phyloP scores from a whole-genome alignment of 116 monocot genomes.

The Posidonia oceanica region DNA sequence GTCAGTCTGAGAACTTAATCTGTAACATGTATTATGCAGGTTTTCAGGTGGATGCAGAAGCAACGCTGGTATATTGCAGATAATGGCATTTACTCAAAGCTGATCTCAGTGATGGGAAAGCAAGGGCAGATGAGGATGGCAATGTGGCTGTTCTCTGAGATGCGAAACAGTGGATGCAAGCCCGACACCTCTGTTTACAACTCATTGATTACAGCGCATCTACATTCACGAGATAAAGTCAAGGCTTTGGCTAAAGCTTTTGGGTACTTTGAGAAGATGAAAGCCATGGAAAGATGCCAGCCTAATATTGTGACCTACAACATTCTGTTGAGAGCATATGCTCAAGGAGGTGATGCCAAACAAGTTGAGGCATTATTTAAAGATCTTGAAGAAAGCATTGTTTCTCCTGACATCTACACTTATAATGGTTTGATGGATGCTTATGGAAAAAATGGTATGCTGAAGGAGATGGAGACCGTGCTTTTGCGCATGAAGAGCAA shows the following conservation, averaged over 20 bases:
- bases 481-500: slow-evolving; percentile 71
- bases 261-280: slow-evolving; percentile 90
- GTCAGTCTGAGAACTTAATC: background rate
- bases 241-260: slow-evolving; percentile 78
- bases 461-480: slow-evolving; percentile 76
- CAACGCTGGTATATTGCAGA: slow-evolving; percentile 94
- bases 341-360: slow-evolving; percentile 59
- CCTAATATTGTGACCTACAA: slow-evolving; percentile 89
- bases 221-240: slow-evolving; percentile 65
- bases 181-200: slow-evolving; percentile 97
- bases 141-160: slow-evolving; percentile 99
- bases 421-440: slow-evolving; percentile 95
- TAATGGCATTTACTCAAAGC: slow-evolving; percentile 88
- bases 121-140: slow-evolving; percentile 95
- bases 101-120: slow-evolving; percentile 95
- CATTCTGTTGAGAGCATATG: slow-evolving; percentile 85
- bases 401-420: slow-evolving; percentile 70
- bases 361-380: slow-evolving; percentile 70
- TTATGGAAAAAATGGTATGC: slow-evolving; percentile 82
- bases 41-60: slow-evolving; percentile 99
- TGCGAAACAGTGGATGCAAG: slow-evolving; percentile 84
- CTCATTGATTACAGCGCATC: slow-evolving; percentile 79
- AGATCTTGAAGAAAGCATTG: slow-evolving; percentile 57
- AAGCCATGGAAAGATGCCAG: slow-evolving; percentile 71
- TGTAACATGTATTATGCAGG: slow-evolving; percentile 20